These are phyloP conservation scores for Halenospora varia DNA, from an alignment of 495 filamentous ascomycete species.

Conservation along the genomic window DNA sequence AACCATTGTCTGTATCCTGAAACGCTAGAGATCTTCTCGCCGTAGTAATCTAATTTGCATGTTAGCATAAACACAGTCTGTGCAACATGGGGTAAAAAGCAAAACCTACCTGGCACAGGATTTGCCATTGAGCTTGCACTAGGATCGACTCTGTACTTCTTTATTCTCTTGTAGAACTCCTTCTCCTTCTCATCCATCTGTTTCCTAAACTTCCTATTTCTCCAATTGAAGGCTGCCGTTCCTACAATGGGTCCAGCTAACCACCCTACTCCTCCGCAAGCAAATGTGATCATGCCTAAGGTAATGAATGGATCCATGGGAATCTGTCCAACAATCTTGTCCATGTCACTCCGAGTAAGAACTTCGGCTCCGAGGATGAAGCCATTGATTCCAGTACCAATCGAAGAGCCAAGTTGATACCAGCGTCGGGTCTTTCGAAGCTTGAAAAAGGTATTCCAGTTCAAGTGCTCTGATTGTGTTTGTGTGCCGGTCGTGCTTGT, in stretches of 20 bases:
- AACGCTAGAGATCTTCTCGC: conserved; percentile 95
- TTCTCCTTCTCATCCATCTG: conserved; percentile 84
- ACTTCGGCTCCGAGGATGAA: conserved; percentile 59
- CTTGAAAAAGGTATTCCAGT: conserved; percentile 93
- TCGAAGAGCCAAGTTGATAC: conserved; percentile 71
- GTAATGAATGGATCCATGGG: conserved; percentile 83
- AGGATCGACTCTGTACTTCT: conserved; percentile 86
- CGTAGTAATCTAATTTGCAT: conserved; percentile 56
- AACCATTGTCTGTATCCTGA: conserved; percentile 89
- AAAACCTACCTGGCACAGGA: conserved; percentile 34
- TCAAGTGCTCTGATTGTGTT: conserved; percentile 40
- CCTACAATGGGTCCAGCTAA: conserved; percentile 78
- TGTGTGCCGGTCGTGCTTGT: neutral
- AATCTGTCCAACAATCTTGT: conserved; percentile 60
- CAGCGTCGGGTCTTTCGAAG: conserved; percentile 80
- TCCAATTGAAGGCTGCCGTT: conserved; percentile 65
- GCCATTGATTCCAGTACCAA: conserved; percentile 55
- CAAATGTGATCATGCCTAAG: conserved; percentile 69
- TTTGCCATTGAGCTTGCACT: conserved; percentile 48
- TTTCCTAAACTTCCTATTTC: conserved; percentile 58
- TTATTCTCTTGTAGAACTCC: conserved; percentile 85
- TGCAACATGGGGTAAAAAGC: conserved; percentile 1
- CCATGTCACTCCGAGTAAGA: conserved; percentile 61
- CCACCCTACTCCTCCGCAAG: conserved; percentile 77
- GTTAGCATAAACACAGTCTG: conserved; percentile 4